These are phyloP conservation scores for Globisporangium radiosum DNA, from an alignment of 352 stramenopile genomes.

Conservation along the genomic window DNA sequence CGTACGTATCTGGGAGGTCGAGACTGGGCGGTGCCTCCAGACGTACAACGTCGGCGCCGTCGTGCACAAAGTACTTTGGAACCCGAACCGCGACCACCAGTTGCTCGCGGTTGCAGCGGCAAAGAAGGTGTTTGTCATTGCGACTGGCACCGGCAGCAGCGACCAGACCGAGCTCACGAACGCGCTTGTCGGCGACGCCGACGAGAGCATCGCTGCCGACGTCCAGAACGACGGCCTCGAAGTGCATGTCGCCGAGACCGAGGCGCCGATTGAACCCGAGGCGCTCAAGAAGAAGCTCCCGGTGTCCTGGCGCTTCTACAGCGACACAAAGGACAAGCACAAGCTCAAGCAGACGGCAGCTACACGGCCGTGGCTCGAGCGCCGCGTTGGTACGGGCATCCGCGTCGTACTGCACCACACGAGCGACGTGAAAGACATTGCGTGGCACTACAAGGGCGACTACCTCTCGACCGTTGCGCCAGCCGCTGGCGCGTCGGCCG, in stretches of 20 bases:
- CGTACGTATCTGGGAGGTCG: constrained; percentile 96
- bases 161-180: constrained; percentile 95
- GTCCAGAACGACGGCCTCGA: constrained; percentile 34
- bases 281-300: constrained; percentile 87
- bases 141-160: constrained; percentile 90
- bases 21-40: constrained; percentile 90
- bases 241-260: constrained; percentile 67
- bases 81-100: constrained; percentile 95
- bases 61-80: constrained; percentile 94
- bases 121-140: constrained; percentile 90
- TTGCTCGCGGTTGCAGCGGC: constrained; percentile 90
- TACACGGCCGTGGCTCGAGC: constrained; percentile 56
- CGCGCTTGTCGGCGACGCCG: constrained; percentile 86
- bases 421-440: constrained; percentile 88
- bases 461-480: constrained; percentile 96
- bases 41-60: constrained; percentile 89
- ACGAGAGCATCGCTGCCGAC: constrained; percentile 54
- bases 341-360: constrained; percentile 33
- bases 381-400: constrained; percentile 74
- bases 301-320: constrained; percentile 88
- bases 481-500: constrained; percentile 80
- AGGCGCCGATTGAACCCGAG: constrained; percentile 61
- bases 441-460: constrained; percentile 99
- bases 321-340: constrained; percentile 73
- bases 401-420: constrained; percentile 85